A percentile compares a stretch with the other conserved stretches of the same genome.
Conservation (phyloP, 768 basidiomycete species). For the Suillus weaverae region DNA sequence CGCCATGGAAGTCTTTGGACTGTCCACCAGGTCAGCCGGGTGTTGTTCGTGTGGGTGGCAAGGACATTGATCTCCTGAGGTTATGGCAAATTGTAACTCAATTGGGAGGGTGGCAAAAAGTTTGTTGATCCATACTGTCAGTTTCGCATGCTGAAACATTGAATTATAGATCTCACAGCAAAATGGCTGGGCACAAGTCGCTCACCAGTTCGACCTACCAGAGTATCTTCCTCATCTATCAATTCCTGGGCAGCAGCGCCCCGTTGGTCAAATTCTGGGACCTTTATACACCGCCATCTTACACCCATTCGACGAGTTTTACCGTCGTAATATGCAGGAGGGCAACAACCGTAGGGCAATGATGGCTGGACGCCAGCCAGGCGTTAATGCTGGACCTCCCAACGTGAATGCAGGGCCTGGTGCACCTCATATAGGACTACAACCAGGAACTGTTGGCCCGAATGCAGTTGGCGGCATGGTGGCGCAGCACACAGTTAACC, state of each 20-base stretch:
- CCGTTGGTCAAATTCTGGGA: conserved; percentile 52
- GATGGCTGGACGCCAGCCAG: conserved; percentile 38
- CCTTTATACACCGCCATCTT: conserved; percentile 65
- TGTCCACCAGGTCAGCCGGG: conserved; percentile 57
- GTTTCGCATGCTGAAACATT: conserved; percentile 15
- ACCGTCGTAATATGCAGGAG: conserved; percentile 61
- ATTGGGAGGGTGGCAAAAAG: conserved; percentile 61
- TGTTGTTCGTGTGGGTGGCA: conserved; percentile 65
- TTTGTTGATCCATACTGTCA: conserved; percentile 36
- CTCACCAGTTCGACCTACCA: conserved; percentile 60
- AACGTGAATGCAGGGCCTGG: conserved; percentile 21
- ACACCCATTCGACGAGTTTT: conserved; percentile 70
- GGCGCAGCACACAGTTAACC: conserved; percentile 26
- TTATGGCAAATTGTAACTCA: conserved; percentile 64
- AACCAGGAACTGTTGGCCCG: conserved; percentile 23
- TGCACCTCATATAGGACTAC: conserved; percentile 12
- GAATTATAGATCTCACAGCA: conserved; percentile 45
- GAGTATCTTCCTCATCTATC: conserved; percentile 47
- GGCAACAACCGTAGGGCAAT: conserved; percentile 60
- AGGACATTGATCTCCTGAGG: conserved; percentile 75
- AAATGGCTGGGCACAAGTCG: conserved; percentile 56
- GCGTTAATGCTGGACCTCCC: conserved; percentile 9
- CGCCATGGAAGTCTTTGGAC: conserved; percentile 69
- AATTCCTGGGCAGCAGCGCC: conserved; percentile 46
- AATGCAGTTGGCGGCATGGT: conserved; percentile 20